Evolutionary conservation across 2,329 filamentous ascomycete genomes (phyloP), one percentile per base, ranked within the genome.

Genomic region (Coniochaeta sp.): DNA sequence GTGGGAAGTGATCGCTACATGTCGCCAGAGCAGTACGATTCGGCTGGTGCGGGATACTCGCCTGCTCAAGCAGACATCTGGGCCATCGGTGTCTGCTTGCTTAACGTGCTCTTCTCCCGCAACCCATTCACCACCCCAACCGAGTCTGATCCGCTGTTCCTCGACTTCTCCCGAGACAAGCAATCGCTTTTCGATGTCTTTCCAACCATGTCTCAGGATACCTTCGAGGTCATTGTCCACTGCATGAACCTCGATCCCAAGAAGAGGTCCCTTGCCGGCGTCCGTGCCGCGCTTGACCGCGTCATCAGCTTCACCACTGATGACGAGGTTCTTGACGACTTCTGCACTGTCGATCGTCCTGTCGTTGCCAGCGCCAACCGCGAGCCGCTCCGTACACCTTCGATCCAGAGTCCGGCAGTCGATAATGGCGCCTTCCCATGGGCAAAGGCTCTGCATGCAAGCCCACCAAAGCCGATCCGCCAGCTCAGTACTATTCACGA

Each of bases 1-100:
- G 95, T 99, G 55, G 95, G 95, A 66, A 98, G 95, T 72, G 95
- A 99, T 72, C 91, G 95, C 60, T 99, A 99, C 79, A 99, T 99
- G 95, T 93, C 95, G 60, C 95, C 95, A 6, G 95, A 99, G 76
- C 95, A 99, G 75, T 98, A 95, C 69, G 93, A 98, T 73, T 92
- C 93, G 59, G 86, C 88, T 66, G 88, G 88, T 64, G 86, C 84
- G 64, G 95, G 95, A 62, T 99, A 99, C 77, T 93, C 91, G 60
- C 93, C 95, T 55, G 90, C 91, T 54, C 87, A 95, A 76, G 95
- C 95, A 58, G 95, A 99, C 73, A 87, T 97, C 67, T 99, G 95
- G 95, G 92, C 95, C 61, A 90, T 99, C 71, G 95, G 95, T 64
- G 93, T 99, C 75, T 97, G 95, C 74, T 80, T 99, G 65, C 83